Percentiles rank a stretch among this genome's conserved stretches.
These are phyloP conservation scores for Globisporangium emineosum DNA, from an alignment of 352 stramenopile species.

Conservation along the genomic window DNA sequence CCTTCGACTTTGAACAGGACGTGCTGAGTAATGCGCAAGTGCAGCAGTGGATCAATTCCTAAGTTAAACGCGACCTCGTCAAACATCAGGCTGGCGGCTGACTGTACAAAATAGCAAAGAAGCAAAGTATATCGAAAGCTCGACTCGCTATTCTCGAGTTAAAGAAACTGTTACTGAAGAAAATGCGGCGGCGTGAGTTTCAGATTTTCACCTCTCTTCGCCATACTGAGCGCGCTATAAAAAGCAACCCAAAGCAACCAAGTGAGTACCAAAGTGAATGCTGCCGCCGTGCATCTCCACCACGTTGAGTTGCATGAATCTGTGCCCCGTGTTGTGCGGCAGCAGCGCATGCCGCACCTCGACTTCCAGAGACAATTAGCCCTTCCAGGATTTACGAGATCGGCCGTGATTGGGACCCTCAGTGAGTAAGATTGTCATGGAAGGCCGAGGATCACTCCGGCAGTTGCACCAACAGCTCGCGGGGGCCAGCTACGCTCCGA, in stretches of 20 bases:
- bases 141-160: too few species aligned
- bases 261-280: not conserved
- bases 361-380: not conserved
- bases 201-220: not conserved
- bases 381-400: not conserved
- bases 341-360: not conserved
- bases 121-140: not conserved
- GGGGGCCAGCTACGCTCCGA: constrained; percentile 15
- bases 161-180: too few species aligned
- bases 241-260: not conserved
- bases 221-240: not conserved
- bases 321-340: not conserved
- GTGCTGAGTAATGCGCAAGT: constrained; percentile 17
- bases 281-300: not conserved
- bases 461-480: constrained; percentile 44
- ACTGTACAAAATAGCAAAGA: not conserved
- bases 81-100: too few species aligned
- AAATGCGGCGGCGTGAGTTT: not conserved
- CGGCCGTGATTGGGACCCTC: not conserved
- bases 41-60: constrained; percentile 17
- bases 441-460: constrained; percentile 41
- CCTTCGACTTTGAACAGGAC: constrained; percentile 44
- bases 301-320: not conserved
- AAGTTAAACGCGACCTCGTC: not conserved
- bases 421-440: constrained; percentile 21